A percentile compares a stretch with the other conserved stretches of the same genome.
phyloP scores from a whole-genome alignment of 1,139 yeast species.

The Candida dubliniensis region DNA sequence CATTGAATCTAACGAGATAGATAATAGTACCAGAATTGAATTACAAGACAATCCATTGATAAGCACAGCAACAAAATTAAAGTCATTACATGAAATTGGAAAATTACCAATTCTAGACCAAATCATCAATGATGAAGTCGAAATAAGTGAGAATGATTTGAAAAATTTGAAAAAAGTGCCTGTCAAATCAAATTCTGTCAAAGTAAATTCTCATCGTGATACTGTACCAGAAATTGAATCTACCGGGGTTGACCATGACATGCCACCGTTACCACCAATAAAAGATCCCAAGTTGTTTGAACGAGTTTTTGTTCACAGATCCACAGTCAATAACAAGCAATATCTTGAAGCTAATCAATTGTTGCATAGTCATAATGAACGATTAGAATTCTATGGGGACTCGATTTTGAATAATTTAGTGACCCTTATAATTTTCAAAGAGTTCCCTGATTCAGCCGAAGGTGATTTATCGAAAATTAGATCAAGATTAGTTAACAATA shows the following conservation, averaged over 20 bases:
- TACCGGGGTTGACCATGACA: conserved; percentile 29
- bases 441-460: conserved; percentile 73
- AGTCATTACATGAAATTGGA: conserved; percentile 50
- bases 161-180: conserved; percentile 7
- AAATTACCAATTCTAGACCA: conserved; percentile 51
- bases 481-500: conserved; percentile 71
- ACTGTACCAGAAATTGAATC: conserved; percentile 15
- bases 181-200: not conserved
- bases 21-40: conserved; percentile 44
- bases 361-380: conserved; percentile 73
- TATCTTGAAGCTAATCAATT: conserved; percentile 58
- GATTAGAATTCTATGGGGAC: conserved; percentile 93
- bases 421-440: conserved; percentile 63
- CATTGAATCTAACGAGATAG: conserved; percentile 24
- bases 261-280: conserved; percentile 72
- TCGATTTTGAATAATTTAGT: conserved; percentile 75
- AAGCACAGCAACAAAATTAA: conserved; percentile 59
- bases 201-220: conserved; percentile 13
- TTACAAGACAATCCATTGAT: conserved; percentile 54
- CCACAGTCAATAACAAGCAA: conserved; percentile 60
- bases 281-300: conserved; percentile 56
- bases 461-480: conserved; percentile 79
- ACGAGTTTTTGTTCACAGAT: conserved; percentile 81
- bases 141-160: conserved; percentile 13
- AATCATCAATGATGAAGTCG: conserved; percentile 27